Conservation (phyloP, 208 protist species). For the Naegleria lovaniensis region DNA sequence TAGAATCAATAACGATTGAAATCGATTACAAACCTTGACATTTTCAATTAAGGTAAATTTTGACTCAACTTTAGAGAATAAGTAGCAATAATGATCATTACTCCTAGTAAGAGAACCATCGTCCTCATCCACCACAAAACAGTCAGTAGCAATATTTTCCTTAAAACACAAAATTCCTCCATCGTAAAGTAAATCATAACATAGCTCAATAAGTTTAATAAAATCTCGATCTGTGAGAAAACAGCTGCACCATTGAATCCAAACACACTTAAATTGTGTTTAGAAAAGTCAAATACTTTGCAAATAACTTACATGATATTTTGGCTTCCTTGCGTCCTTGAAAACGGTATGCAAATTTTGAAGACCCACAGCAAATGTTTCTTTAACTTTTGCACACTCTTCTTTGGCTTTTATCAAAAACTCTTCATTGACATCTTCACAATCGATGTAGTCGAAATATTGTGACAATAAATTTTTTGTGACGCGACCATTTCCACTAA, state of each 20-base stretch:
- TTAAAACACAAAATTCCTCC: neutral
- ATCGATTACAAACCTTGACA: neutral
- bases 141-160: neutral
- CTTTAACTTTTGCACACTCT: neutral
- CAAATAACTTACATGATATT: neutral
- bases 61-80: neutral
- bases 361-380: neutral
- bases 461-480: neutral
- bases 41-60: neutral
- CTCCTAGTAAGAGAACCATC: neutral
- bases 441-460: neutral
- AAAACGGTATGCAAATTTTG: neutral
- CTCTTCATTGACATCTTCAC: neutral
- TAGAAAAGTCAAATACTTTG: no score
- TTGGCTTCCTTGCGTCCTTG: neutral
- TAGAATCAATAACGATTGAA: no score
- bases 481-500: neutral
- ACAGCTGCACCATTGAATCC: neutral
- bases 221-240: neutral
- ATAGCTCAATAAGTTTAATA: neutral
- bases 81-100: neutral
- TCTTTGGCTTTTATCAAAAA: neutral
- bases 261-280: no score
- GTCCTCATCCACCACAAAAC: neutral
- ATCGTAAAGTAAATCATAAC: neutral